Evolutionary conservation across 2,329 filamentous ascomycete species (phyloP).

Genomic region (Onygena corvina): DNA sequence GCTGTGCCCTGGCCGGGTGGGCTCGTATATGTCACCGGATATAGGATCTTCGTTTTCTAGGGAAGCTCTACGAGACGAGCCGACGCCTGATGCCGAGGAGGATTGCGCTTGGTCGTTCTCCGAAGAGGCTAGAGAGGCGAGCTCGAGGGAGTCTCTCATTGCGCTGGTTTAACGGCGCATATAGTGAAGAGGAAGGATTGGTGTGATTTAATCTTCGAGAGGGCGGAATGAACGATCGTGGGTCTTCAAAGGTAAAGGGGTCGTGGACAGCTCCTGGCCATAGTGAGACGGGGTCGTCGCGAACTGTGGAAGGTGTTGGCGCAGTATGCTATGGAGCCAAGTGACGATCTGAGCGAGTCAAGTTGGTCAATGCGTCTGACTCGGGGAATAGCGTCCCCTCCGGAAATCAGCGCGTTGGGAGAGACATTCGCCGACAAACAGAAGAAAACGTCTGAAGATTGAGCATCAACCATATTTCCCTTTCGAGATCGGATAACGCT

Average conservation of each 20-base stretch:
- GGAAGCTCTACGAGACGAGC: slow-evolving; percentile 84
- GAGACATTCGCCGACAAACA: not conserved
- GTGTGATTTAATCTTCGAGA: not conserved
- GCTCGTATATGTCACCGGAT: slow-evolving; percentile 38
- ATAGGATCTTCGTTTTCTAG: slow-evolving; percentile 78
- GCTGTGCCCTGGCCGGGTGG: slow-evolving; percentile 38
- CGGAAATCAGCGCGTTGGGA: not conserved
- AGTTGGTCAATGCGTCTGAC: no score
- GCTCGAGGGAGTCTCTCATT: slow-evolving; percentile 79
- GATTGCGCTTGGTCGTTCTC: slow-evolving; percentile 49
- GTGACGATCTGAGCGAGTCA: no score
- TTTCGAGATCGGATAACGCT: not conserved
- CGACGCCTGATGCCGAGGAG: slow-evolving; percentile 70
- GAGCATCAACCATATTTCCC: slow-evolving; percentile 1
- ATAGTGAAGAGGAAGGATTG: not conserved
- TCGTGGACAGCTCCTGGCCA: not conserved
- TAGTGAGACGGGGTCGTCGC: not conserved
- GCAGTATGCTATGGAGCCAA: no score
- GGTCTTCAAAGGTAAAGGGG: slow-evolving; percentile 1
- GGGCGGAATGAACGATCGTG: not conserved
- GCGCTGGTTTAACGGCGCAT: not conserved
- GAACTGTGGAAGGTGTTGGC: not conserved
- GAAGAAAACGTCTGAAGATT: not conserved
- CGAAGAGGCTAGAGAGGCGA: slow-evolving; percentile 84
- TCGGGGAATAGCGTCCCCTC: no score